These are phyloP conservation scores for Rhynchosporium secalis DNA, from an alignment of 2,329 filamentous ascomycete genomes.

Conservation along the genomic window DNA sequence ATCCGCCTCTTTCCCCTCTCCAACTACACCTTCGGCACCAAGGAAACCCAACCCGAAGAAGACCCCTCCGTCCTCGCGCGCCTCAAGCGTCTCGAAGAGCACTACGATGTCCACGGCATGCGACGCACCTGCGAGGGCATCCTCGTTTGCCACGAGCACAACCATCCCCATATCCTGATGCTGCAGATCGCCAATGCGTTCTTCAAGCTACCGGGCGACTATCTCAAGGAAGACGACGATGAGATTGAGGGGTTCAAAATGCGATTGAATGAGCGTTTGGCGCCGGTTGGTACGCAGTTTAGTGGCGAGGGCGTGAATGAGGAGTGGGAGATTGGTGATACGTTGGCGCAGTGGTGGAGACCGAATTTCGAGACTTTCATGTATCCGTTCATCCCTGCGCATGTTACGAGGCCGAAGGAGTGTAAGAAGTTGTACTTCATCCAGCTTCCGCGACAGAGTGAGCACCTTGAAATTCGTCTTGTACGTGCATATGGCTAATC, in stretches of 20 bases:
- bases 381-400: slow-evolving; percentile 96
- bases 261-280: slow-evolving; percentile 87
- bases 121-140: slow-evolving; percentile 95
- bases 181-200: slow-evolving; percentile 99
- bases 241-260: slow-evolving; percentile 94
- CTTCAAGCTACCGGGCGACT: slow-evolving; percentile 98
- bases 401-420: slow-evolving; percentile 95
- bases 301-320: slow-evolving; percentile 84
- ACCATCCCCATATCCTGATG: slow-evolving; percentile 98
- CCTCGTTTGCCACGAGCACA: slow-evolving; percentile 97
- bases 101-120: slow-evolving; percentile 92
- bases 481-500: slow-evolving; percentile 22
- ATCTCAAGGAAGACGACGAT: slow-evolving; percentile 83
- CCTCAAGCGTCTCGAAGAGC: slow-evolving; percentile 91
- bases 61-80: slow-evolving; percentile 93
- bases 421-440: slow-evolving; percentile 99
- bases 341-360: slow-evolving; percentile 96
- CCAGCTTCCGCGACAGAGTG: slow-evolving; percentile 87
- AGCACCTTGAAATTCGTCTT: no score
- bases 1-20: slow-evolving; percentile 92
- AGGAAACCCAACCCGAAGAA: slow-evolving; percentile 97
- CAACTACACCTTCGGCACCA: slow-evolving; percentile 98
- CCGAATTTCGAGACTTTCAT: slow-evolving; percentile 99
- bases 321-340: slow-evolving; percentile 94
- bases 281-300: slow-evolving; percentile 81